Evolutionary conservation across 441 rosid species (phyloP), one percentile per base, ranked within the genome.

Genomic region (Rhodomyrtus psidioides): DNA sequence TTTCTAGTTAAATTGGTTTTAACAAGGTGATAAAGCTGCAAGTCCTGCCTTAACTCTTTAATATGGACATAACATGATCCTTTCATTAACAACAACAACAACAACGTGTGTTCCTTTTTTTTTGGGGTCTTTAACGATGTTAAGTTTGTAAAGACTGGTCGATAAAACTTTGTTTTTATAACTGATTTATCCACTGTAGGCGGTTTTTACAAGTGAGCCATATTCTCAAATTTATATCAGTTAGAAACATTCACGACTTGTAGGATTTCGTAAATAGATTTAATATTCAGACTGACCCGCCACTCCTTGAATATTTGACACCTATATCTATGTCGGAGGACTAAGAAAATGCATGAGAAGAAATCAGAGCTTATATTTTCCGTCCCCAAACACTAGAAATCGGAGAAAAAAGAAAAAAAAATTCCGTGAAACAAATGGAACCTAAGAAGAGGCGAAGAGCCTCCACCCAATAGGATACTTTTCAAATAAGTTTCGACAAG

Each of bases 1-100:
- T n/a, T 58, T 58, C 65, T 12, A 58, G 9, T 1, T 58, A 58
- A 58, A 58, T 58, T 27, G 65, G 30, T n/a, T n/a, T 58, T 1
- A 6, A 0, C 30, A 58, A 17, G 12, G 62, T 58, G 30, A n/a
- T n/a, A 0, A 28, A 28, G n/a, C 62, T 58, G 17, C 30, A 0
- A 58, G 39, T 59, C 70, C 10, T 0, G 39, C 21, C 39, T 0
- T 59, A 2, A 15, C 21, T 59, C 34, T 59, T 15, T 27, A 59
- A 19, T 14, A 59, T 59, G 70, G 70, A 27, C 70, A 14, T 7
- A 2, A 27, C 70, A 27, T 7, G 70, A 60, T 60, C 12, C 70
- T 60, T 27, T 27, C 21, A 27, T 60, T 27, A 14, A 27, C 15
- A 60, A 60, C 28, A 30, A 15, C 21, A 14, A 27, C 15, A 60